Conservation (phyloP, 2,329 filamentous ascomycete species). For the Teratosphaeriaceae sp. region DNA sequence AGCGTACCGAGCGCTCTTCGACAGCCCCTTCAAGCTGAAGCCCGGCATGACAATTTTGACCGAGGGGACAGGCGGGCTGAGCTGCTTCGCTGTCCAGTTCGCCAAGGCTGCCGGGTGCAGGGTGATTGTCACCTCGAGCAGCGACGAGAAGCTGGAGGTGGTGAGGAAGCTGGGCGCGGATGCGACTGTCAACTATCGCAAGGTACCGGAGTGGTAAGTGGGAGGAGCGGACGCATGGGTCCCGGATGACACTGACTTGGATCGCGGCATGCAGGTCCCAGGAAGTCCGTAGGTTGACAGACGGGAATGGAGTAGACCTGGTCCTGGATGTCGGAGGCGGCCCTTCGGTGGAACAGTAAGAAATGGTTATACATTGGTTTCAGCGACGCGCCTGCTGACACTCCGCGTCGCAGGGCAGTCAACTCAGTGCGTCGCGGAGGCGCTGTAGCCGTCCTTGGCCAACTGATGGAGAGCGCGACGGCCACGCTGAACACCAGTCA, state of each 20-base stretch:
- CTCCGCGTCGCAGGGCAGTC: constrained; percentile 17
- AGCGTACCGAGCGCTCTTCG: constrained; percentile 42
- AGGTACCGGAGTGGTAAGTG: constrained; percentile 50
- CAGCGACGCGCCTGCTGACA: no score
- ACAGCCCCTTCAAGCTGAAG: constrained; percentile 47
- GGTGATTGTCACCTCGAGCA: constrained; percentile 53
- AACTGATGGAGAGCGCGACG: constrained; percentile 12
- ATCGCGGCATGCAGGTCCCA: not conserved
- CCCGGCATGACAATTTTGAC: constrained; percentile 26
- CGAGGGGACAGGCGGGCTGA: constrained; percentile 39
- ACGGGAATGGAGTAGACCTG: constrained; percentile 36
- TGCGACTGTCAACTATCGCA: constrained; percentile 55
- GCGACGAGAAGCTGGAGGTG: constrained; percentile 46
- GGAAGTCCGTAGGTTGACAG: constrained; percentile 40
- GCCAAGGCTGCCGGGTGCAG: constrained; percentile 31
- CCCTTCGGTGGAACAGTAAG: constrained; percentile 32
- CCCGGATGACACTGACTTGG: not conserved
- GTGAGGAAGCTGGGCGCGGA: constrained; percentile 51
- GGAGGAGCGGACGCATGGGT: no score
- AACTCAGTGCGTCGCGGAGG: constrained; percentile 33
- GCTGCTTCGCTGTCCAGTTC: constrained; percentile 30
- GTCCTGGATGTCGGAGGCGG: constrained; percentile 45
- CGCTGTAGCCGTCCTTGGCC: constrained; percentile 29
- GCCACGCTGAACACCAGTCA: not conserved
- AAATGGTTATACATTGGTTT: no score